Base-by-base conservation (phyloP, 116 monocot genomes). In the Dioscorea cayenensis region DNA sequence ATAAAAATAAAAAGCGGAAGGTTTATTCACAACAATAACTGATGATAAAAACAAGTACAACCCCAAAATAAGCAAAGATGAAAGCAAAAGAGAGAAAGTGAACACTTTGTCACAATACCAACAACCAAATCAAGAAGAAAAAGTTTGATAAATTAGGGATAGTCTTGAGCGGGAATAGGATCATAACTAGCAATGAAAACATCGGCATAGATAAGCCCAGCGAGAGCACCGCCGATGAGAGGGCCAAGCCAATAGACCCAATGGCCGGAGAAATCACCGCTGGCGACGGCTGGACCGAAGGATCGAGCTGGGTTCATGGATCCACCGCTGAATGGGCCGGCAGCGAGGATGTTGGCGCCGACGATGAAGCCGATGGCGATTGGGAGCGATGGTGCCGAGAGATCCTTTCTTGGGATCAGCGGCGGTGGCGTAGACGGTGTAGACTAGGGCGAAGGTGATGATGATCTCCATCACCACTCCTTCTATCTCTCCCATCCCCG, bases 341-440 rank as follows among this genome's bases (percentile, higher is more conserved):
- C 83, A 13, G 83, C 78, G 28, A 83, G 61, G 51, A 83, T 83
- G 75, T 83, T 83, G 27, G 78, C 83, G 0, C 83, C 78, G 14
- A 83, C 83, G 37, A 83, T 78, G 78, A 83, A 83, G 2, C 78
- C 83, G 65, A 83, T 83, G 7, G 83, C 83, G 66, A 83, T n/a
- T 75, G 28, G 83, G 83, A 0, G 78, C 83, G 21, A 83, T 71
- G 19, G 78, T 78, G 23, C 83, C 78, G 4, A 83, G 75, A 14
- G 78, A 58, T 0, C 83, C 83, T 66, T 83, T 83, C 75, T 83
- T 83, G 16, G 83, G 83, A 51, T 83, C 78, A 1, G 83, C 83
- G 25, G 83, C 83, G 14, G 83, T 83, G 51, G 83, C 83, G 66
- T 78, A 77, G n/a, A 83, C 83, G n/a, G 78, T 83, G 83, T 83